Percentiles rank a stretch among this genome's conserved stretches.
Conservation (phyloP, 768 basidiomycete species). For the Mycena crocata region DNA sequence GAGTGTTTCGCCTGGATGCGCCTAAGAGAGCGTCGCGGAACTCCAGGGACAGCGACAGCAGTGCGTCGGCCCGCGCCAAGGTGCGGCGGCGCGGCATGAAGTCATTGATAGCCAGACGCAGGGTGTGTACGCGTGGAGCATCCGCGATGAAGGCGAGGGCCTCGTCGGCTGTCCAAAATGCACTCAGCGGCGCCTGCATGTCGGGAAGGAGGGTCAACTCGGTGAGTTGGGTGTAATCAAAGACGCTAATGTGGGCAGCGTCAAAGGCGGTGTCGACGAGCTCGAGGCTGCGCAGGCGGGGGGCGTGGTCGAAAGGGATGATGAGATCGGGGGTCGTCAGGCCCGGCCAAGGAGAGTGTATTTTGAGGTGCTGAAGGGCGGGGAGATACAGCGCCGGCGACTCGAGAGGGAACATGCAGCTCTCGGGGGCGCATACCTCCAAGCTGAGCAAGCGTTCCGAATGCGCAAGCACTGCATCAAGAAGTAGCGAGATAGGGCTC, state of each 20-base stretch:
- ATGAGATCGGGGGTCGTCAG: background rate
- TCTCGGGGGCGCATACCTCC: conserved; percentile 7
- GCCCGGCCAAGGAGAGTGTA: conserved; percentile 16
- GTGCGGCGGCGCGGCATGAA: conserved; percentile 15
- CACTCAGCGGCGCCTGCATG: background rate
- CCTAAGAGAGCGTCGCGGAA: conserved; percentile 19
- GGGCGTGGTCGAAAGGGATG: conserved; percentile 5
- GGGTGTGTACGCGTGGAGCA: conserved; percentile 6
- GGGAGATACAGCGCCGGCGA: conserved; percentile 15
- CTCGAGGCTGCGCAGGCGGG: conserved; percentile 8
- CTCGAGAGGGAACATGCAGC: conserved; percentile 22
- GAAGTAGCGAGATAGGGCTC: background rate
- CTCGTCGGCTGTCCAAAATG: conserved; percentile 22
- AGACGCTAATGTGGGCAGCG: background rate
- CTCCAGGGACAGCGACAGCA: conserved; percentile 18
- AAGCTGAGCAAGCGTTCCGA: conserved; percentile 11
- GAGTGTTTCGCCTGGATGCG: conserved; percentile 1
- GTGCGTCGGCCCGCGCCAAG: conserved; percentile 6
- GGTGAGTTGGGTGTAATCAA: conserved; percentile 19
- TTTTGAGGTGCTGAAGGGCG: conserved; percentile 27
- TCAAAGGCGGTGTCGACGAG: conserved; percentile 1
- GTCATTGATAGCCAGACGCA: conserved; percentile 19
- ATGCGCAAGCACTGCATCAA: conserved; percentile 14
- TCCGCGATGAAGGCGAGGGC: conserved; percentile 16
- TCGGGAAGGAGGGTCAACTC: conserved; percentile 20